Conservation (phyloP, 1,284 basidiomycete genomes). For the Tylopilus sp. region DNA sequence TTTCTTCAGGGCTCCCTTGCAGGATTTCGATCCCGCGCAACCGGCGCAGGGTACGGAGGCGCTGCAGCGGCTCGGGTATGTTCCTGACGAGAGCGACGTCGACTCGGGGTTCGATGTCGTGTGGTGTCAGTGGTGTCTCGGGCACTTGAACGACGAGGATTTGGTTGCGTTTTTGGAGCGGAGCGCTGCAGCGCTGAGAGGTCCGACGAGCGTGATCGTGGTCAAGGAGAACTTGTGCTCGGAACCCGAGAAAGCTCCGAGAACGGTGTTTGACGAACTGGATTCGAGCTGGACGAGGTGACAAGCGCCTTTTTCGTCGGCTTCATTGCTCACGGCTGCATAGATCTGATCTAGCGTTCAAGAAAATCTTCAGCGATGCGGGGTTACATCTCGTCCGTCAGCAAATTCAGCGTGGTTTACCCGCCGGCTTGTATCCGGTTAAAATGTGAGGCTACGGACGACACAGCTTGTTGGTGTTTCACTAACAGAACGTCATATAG, state of each 20-base stretch:
- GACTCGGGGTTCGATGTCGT: slow-evolving; percentile 69
- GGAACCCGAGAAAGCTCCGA: slow-evolving; percentile 55
- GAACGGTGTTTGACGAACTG: slow-evolving; percentile 73
- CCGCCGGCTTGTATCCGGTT: slow-evolving; percentile 73
- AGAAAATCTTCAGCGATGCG: slow-evolving; percentile 65
- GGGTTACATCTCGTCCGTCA: slow-evolving; percentile 67
- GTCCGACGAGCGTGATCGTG: slow-evolving; percentile 59
- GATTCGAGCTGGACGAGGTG: slow-evolving; percentile 89
- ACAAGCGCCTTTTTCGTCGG: not conserved
- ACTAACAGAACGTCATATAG: slow-evolving; percentile 33
- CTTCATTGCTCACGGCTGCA: slow-evolving; percentile 9
- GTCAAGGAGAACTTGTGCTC: slow-evolving; percentile 91
- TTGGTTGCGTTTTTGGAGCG: slow-evolving; percentile 73
- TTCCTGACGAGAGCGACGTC: slow-evolving; percentile 43
- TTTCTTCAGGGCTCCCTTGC: slow-evolving; percentile 74
- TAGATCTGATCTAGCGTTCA: slow-evolving; percentile 84
- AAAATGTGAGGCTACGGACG: slow-evolving; percentile 67
- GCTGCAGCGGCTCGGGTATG: slow-evolving; percentile 58
- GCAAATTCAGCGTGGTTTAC: slow-evolving; percentile 75
- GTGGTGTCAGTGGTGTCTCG: slow-evolving; percentile 96
- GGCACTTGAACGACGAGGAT: slow-evolving; percentile 78
- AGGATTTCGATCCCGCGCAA: slow-evolving; percentile 65
- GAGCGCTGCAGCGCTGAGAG: slow-evolving; percentile 54
- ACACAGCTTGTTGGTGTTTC: not conserved
- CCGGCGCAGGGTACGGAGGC: slow-evolving; percentile 44